These are phyloP conservation scores for Cladophialophora immunda DNA, from an alignment of 2,329 filamentous ascomycete species.

Conservation along the genomic window DNA sequence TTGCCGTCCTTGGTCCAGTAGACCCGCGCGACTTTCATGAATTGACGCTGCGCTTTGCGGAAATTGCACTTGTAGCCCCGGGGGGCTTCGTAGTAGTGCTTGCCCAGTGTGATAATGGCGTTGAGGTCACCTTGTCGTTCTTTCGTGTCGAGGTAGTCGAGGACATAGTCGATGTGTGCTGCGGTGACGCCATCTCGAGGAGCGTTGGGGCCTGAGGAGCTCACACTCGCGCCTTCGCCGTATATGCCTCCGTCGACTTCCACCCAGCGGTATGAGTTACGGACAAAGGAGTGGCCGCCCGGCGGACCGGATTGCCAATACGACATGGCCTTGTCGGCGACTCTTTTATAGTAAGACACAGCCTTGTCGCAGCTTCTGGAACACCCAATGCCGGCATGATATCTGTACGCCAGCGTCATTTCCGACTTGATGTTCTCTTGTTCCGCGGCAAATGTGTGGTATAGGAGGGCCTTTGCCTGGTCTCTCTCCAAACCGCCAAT, in stretches of 20 bases:
- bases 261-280: constrained; percentile 83
- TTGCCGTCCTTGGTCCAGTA: constrained; percentile 87
- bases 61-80: constrained; percentile 77
- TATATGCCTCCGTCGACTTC: constrained; percentile 94
- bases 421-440: constrained; percentile 84
- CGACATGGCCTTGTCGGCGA: constrained; percentile 88
- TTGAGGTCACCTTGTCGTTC: constrained; percentile 89
- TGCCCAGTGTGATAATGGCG: constrained; percentile 84
- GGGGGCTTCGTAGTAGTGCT: constrained; percentile 88
- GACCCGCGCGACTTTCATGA: constrained; percentile 77
- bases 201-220: constrained; percentile 85
- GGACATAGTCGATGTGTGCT: constrained; percentile 85
- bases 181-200: constrained; percentile 72
- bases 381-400: constrained; percentile 85
- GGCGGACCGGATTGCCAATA: constrained; percentile 92
- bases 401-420: constrained; percentile 90
- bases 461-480: constrained; percentile 89
- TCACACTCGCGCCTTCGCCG: constrained; percentile 90
- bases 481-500: constrained; percentile 83
- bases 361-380: constrained; percentile 86
- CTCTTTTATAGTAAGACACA: constrained; percentile 87
- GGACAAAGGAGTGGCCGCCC: constrained; percentile 79
- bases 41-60: constrained; percentile 78
- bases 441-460: constrained; percentile 92
- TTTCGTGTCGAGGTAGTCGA: constrained; percentile 92